Conservation (phyloP, 31 red algal genomes). For the Odonthalia washingtoniensis region DNA sequence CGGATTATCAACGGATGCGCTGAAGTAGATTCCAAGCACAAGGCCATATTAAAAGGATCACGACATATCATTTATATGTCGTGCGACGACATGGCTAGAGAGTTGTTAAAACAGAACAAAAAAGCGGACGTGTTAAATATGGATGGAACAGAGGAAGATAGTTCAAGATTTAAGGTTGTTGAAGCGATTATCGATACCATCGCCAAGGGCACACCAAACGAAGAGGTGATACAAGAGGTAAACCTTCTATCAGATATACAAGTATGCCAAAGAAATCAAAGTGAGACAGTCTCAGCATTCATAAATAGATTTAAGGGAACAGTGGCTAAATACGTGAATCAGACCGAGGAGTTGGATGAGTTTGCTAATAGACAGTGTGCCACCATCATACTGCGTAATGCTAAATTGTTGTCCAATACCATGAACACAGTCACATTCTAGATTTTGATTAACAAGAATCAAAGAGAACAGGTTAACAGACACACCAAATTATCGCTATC, state of each 20-base stretch:
- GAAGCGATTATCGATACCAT: not conserved
- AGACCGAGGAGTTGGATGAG: not conserved
- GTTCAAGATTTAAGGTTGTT: not conserved
- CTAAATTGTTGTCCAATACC: not conserved
- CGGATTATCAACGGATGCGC: not conserved
- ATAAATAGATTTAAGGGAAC: not conserved
- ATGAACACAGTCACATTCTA: not conserved
- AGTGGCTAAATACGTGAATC: not conserved
- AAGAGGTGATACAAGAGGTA: not conserved
- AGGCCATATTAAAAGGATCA: not conserved
- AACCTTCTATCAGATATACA: not conserved
- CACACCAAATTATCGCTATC: not conserved
- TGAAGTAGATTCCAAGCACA: too few species aligned
- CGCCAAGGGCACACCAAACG: not conserved
- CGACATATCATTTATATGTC: not conserved
- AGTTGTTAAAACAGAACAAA: not conserved
- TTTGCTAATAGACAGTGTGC: not conserved
- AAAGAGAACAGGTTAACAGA: not conserved
- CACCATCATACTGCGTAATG: not conserved
- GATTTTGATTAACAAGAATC: not conserved
- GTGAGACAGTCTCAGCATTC: not conserved
- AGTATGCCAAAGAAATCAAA: not conserved
- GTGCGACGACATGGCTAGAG: not conserved
- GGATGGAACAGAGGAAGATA: not conserved
- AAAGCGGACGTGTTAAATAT: not conserved